phyloP scores from a whole-genome alignment of 1,284 basidiomycete species.

The Psilocybe mexicana region DNA sequence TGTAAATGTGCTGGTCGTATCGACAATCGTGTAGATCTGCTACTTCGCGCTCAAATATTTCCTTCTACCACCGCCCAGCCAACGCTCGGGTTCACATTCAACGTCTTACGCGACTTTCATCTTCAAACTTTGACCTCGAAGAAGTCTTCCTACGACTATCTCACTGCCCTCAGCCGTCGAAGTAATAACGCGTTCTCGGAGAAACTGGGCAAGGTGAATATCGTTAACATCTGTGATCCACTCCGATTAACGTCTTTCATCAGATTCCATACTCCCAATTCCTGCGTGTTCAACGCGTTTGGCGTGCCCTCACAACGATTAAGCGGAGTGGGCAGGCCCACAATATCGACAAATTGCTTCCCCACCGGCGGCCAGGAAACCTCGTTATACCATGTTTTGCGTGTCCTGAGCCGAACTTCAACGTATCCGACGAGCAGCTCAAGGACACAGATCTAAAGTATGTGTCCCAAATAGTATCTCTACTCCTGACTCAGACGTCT shows the following conservation, averaged over 20 bases:
- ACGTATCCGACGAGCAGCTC: constrained; percentile 11
- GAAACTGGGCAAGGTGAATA: neutral
- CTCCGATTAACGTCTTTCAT: neutral
- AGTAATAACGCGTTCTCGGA: constrained; percentile 2
- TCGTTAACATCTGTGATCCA: neutral
- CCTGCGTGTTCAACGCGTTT: constrained; percentile 13
- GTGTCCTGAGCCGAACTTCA: constrained; percentile 22
- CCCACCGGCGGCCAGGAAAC: constrained; percentile 10
- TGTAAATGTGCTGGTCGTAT: neutral
- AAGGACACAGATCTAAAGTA: constrained; percentile 8
- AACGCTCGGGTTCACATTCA: neutral
- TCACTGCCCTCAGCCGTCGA: neutral
- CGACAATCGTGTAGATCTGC: neutral
- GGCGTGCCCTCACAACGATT: constrained; percentile 4
- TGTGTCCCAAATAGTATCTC: neutral
- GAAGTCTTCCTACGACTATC: constrained; percentile 5
- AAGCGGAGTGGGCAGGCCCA: constrained; percentile 17
- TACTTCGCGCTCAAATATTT: neutral
- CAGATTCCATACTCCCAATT: constrained; percentile 16
- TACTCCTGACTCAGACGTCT: neutral
- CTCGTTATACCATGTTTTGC: constrained; percentile 16
- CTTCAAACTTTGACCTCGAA: neutral
- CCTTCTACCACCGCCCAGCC: neutral
- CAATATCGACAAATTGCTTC: constrained; percentile 15
- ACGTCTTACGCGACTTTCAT: neutral